These are phyloP conservation scores for Curvularia eragrostidis DNA, from an alignment of 2,329 filamentous ascomycete genomes.

Conservation along the genomic window DNA sequence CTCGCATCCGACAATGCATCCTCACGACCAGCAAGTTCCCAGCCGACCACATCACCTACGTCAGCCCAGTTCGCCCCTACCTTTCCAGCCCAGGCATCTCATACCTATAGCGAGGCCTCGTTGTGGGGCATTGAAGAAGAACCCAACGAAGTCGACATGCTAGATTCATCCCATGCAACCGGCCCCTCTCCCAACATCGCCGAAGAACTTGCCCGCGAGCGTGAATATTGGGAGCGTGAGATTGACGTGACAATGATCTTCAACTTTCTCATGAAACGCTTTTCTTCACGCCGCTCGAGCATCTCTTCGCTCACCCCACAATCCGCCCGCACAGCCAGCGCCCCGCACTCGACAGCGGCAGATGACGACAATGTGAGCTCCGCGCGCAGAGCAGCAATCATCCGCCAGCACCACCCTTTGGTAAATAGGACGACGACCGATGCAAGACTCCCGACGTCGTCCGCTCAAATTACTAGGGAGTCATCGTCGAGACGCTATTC, in stretches of 20 bases:
- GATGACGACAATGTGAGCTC: slow-evolving; percentile 41
- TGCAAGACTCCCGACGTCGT: slow-evolving; percentile 37
- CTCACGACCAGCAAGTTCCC: slow-evolving; percentile 37
- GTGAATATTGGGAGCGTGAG: slow-evolving; percentile 91
- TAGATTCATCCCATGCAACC: slow-evolving; percentile 54
- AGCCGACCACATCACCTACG: slow-evolving; percentile 38
- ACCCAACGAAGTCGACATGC: slow-evolving; percentile 49
- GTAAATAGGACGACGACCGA: slow-evolving; percentile 62
- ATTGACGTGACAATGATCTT: slow-evolving; percentile 92
- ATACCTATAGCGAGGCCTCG: slow-evolving; percentile 59
- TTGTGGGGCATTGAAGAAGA: slow-evolving; percentile 73
- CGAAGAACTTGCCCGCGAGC: slow-evolving; percentile 55
- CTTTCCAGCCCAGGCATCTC: slow-evolving; percentile 42
- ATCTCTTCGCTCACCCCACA: slow-evolving; percentile 27
- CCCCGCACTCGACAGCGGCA: slow-evolving; percentile 35
- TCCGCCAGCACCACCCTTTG: slow-evolving; percentile 87
- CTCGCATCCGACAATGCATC: slow-evolving; percentile 31
- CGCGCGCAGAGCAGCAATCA: slow-evolving; percentile 77
- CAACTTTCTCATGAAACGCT: slow-evolving; percentile 61
- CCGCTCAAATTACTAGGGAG: slow-evolving; percentile 25
- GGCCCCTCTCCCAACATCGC: slow-evolving; percentile 27
- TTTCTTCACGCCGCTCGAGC: slow-evolving; percentile 46
- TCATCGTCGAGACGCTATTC: slow-evolving; percentile 14
- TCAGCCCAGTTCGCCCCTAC: slow-evolving; percentile 60
- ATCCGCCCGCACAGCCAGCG: background rate